Conservation (phyloP, 345 rosid genomes). For the Microcos paniculata region DNA sequence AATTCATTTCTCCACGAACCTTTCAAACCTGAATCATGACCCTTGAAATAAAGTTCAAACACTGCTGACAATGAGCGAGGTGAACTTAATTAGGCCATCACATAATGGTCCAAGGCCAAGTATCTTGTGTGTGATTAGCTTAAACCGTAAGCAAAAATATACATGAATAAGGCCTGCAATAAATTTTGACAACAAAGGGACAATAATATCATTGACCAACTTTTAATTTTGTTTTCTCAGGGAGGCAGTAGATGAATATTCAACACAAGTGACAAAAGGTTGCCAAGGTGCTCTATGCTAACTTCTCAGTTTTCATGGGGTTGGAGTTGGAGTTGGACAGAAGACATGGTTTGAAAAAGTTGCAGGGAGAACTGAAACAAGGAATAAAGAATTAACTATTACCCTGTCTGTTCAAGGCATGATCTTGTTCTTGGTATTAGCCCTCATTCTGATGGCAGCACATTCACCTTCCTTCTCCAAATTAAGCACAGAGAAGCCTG, state of each 20-base stretch:
- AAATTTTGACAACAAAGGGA: too few species aligned
- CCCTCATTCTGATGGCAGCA: neutral
- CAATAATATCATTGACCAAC: too few species aligned
- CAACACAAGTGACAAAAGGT: neutral
- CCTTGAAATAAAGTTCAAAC: too few species aligned
- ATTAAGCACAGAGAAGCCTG: neutral
- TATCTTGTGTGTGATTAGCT: too few species aligned
- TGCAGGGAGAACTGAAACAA: neutral
- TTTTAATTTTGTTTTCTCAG: neutral
- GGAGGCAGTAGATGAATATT: neutral
- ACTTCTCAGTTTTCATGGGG: neutral
- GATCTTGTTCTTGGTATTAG: slow-evolving; percentile 3
- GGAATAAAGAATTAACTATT: neutral
- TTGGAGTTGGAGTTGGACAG: too few species aligned
- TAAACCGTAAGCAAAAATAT: too few species aligned
- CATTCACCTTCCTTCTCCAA: neutral
- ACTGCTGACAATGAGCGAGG: too few species aligned
- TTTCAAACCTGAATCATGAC: too few species aligned
- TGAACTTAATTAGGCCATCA: too few species aligned
- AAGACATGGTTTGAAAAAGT: neutral
- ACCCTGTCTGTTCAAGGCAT: neutral
- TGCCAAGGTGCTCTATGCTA: neutral
- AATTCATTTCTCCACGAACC: too few species aligned
- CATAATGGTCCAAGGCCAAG: too few species aligned
- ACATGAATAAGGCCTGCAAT: too few species aligned